Base-by-base conservation (phyloP, 148 eudicot genomes). In the Fagopyrum esculentum region DNA sequence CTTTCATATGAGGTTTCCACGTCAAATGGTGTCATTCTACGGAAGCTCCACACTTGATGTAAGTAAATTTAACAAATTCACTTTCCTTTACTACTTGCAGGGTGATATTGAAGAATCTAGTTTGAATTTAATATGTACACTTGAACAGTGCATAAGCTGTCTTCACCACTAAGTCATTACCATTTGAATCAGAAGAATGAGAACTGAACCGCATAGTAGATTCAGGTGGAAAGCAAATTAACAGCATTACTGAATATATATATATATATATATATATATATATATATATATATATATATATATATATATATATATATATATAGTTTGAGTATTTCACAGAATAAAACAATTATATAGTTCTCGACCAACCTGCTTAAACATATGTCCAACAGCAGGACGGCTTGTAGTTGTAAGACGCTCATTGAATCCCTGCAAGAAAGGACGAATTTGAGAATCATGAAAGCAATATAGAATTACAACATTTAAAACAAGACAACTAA, bases 331-430 rank as follows among this genome's bases (percentile, higher is more conserved):
- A 35, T 35, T 35, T 35, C 40, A 35, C 40, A 35, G 1, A 0
- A 35, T 35, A 64, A 35, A n/a, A 40, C 17, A 40, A 59, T n/a
- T n/a, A 30, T 22, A 29, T 43, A 66, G 19, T 35, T 16, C 71
- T 45, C 52, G 26, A 72, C 90, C 68, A 76, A 95, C 99, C 99
- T 92, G 88, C 87, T 90, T 92, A 80, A 95, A 95, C 99, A 95
- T 92, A 76, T 83, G 85, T 75, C 99, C 99, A 71, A 95, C 92
- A 57, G 89, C 97, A 73, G 99, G 99, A 40, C 98, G 90, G 75
- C 88, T 89, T 71, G 89, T 84, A 80, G 91, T 95, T 44, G 83
- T 97, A 85, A 95, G 99, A 76, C 94, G 99, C 86, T 90, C 96
- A 52, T 88, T 95, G 79, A 95, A 95, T 35, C 99, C 99, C 99